phyloP scores from a whole-genome alignment of 345 rosid species.

The Chamaenerion angustifolium region DNA sequence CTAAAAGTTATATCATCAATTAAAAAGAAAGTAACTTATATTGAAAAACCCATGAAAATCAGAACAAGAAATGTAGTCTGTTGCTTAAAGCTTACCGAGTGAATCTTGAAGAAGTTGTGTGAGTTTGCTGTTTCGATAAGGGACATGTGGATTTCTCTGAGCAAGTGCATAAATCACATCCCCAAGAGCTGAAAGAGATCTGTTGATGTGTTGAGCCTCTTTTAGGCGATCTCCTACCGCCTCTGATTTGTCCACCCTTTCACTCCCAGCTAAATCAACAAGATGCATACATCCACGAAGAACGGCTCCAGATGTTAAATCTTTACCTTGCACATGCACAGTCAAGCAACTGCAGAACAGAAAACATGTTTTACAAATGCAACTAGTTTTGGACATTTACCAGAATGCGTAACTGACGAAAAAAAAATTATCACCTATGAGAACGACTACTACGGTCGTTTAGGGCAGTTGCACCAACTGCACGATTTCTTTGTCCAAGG shows the following conservation, averaged over 20 bases:
- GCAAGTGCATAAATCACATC: constrained; percentile 98
- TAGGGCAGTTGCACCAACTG: constrained; percentile 85
- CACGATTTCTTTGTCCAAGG: constrained; percentile 82
- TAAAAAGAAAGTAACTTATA: too few species aligned
- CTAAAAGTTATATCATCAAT: constrained; percentile 17
- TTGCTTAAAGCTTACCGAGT: constrained; percentile 42
- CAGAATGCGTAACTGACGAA: background rate
- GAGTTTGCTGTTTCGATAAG: constrained; percentile 94
- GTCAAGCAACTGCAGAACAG: constrained; percentile 74
- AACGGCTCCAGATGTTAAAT: constrained; percentile 59
- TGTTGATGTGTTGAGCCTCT: constrained; percentile 93
- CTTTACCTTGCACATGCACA: constrained; percentile 89
- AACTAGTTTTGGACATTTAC: too few species aligned
- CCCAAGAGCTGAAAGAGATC: constrained; percentile 90
- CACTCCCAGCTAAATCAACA: constrained; percentile 98
- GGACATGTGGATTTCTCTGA: constrained; percentile 91
- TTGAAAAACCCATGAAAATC: too few species aligned
- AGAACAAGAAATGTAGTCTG: background rate
- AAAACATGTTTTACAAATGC: background rate
- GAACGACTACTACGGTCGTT: constrained; percentile 99
- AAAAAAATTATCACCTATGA: constrained; percentile 52
- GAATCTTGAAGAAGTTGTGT: constrained; percentile 95
- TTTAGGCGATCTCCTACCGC: constrained; percentile 85
- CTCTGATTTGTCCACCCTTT: constrained; percentile 88
- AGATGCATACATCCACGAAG: constrained; percentile 95